These are phyloP conservation scores for Fusarium nematophilum DNA, from an alignment of 2,329 filamentous ascomycete species.

Conservation along the genomic window DNA sequence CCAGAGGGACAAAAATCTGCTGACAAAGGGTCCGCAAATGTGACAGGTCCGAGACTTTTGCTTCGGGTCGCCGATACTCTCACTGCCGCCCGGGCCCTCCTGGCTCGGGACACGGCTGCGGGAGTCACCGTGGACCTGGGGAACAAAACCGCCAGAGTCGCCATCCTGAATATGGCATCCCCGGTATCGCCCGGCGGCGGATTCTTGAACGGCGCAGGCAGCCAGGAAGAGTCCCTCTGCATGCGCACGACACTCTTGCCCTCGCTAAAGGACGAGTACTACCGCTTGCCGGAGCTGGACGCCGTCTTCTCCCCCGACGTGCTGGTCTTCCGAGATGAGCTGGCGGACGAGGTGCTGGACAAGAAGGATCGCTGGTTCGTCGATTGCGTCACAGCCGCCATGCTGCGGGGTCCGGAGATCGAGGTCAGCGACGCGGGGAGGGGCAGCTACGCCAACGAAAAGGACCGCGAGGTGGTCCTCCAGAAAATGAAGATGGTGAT, in stretches of 20 bases:
- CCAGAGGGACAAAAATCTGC: not conserved
- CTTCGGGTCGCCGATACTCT: constrained; percentile 65
- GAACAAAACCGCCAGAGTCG: constrained; percentile 51
- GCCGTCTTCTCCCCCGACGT: constrained; percentile 69
- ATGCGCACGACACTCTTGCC: constrained; percentile 69
- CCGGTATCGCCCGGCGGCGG: constrained; percentile 71
- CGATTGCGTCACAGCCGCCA: constrained; percentile 68
- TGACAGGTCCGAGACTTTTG: constrained; percentile 50
- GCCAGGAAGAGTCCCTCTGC: constrained; percentile 72
- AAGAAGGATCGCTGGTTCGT: constrained; percentile 67
- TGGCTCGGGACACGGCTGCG: constrained; percentile 1
- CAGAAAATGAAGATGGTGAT: constrained; percentile 69
- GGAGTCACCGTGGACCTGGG: constrained; percentile 6
- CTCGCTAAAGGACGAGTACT: constrained; percentile 67
- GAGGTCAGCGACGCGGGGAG: constrained; percentile 50
- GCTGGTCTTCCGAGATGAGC: constrained; percentile 63
- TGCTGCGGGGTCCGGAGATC: constrained; percentile 68
- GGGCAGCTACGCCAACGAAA: constrained; percentile 54
- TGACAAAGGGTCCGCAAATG: not conserved
- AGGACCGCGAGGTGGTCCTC: constrained; percentile 62
- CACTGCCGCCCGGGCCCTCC: constrained; percentile 55
- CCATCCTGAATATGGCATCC: constrained; percentile 73
- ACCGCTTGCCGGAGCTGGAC: constrained; percentile 68
- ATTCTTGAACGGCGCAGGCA: constrained; percentile 67
- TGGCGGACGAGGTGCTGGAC: constrained; percentile 48